These are phyloP conservation scores for Rhodotorula taiwanensis DNA, from an alignment of 768 basidiomycete genomes.

Conservation along the genomic window DNA sequence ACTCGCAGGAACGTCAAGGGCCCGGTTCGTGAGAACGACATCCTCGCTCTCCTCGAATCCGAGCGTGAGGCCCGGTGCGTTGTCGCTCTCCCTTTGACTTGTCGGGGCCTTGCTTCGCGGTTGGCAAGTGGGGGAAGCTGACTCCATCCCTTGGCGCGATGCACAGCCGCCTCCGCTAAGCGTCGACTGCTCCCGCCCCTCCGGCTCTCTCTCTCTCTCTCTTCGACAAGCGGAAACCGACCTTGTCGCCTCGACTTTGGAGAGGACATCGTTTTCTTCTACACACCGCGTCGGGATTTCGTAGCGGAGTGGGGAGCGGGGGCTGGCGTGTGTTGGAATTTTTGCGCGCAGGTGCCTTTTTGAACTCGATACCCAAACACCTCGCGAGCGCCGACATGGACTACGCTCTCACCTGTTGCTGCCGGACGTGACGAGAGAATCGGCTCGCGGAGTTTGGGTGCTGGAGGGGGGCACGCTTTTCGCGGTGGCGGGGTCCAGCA, in stretches of 20 bases:
- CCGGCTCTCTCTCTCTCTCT: background rate
- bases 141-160: too few relatives aligned
- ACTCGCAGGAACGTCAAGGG: constrained; percentile 75
- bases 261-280: background rate
- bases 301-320: too few relatives aligned
- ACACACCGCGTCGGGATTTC: background rate
- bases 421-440: too few relatives aligned
- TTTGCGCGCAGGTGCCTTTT: too few relatives aligned
- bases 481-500: too few relatives aligned
- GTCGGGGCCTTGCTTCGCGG: too few relatives aligned
- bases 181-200: background rate
- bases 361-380: too few relatives aligned
- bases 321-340: too few relatives aligned
- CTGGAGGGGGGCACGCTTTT: background rate
- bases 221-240: background rate
- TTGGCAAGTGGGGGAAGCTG: too few relatives aligned
- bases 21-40: constrained; percentile 90
- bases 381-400: too few relatives aligned
- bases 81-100: background rate
- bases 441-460: background rate
- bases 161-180: constrained; percentile 28
- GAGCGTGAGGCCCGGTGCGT: constrained; percentile 98
- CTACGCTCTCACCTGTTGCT: too few relatives aligned
- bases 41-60: constrained; percentile 90
- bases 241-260: background rate